These are phyloP conservation scores for Boletellus sp. DNA, from an alignment of 1,284 basidiomycete species.

Conservation along the genomic window DNA sequence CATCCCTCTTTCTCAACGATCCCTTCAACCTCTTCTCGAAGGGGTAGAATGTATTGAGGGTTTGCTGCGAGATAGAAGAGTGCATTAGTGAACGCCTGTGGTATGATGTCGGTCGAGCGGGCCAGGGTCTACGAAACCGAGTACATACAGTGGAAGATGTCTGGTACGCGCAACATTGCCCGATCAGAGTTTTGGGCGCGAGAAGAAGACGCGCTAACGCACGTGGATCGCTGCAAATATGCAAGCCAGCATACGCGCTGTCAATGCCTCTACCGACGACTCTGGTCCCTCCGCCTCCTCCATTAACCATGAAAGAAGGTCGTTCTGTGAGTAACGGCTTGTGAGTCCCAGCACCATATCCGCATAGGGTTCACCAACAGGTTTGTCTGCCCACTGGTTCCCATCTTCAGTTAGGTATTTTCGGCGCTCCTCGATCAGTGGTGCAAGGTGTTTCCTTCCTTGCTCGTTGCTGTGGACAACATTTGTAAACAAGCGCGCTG, in stretches of 20 bases:
- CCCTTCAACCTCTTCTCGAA: slow-evolving; percentile 23
- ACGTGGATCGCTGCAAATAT: slow-evolving; percentile 42
- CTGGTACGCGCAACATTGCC: not conserved
- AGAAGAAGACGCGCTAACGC: not conserved
- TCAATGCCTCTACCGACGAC: slow-evolving; percentile 24
- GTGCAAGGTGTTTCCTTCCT: slow-evolving; percentile 27
- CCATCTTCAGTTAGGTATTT: slow-evolving; percentile 32
- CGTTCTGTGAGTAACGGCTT: slow-evolving; percentile 29
- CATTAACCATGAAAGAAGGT: slow-evolving; percentile 45
- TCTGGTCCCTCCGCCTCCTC: slow-evolving; percentile 33
- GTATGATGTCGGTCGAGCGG: not conserved
- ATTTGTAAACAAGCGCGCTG: not conserved
- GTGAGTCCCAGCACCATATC: no score
- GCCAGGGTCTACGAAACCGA: not conserved
- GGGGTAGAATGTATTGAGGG: slow-evolving; percentile 31
- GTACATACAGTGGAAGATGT: slow-evolving; percentile 3
- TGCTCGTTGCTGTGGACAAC: not conserved
- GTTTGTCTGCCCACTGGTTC: slow-evolving; percentile 36
- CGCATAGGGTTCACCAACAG: slow-evolving; percentile 25
- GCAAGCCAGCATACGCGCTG: slow-evolving; percentile 30
- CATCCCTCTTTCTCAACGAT: slow-evolving; percentile 38
- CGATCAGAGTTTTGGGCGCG: not conserved
- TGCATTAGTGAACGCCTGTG: slow-evolving; percentile 32
- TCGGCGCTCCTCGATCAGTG: slow-evolving; percentile 39
- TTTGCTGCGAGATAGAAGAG: slow-evolving; percentile 35